Evolutionary conservation across 441 rosid species (phyloP).

Genomic region (Daphne laureola): DNA sequence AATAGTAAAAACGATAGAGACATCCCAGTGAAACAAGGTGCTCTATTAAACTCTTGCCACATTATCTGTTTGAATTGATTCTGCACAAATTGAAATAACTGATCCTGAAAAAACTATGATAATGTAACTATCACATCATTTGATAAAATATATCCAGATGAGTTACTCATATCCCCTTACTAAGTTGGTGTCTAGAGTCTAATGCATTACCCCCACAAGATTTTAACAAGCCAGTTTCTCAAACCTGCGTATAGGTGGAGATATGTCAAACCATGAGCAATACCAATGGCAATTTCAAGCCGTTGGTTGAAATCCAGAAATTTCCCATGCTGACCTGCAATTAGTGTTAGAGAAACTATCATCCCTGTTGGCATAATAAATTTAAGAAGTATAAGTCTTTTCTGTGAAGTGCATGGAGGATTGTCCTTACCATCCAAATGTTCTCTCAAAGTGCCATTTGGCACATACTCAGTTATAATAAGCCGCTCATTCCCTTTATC

Average conservation of each 20-base stretch:
- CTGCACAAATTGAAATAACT: too few species aligned
- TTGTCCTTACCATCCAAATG: slow-evolving; percentile 84
- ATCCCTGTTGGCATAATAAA: too few species aligned
- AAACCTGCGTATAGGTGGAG: slow-evolving; percentile 91
- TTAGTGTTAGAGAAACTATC: slow-evolving; percentile 11
- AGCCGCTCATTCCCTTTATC: slow-evolving; percentile 84
- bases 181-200: neutral
- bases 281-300: slow-evolving; percentile 82
- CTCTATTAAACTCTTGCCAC: too few species aligned
- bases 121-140: too few species aligned
- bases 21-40: too few species aligned
- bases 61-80: too few species aligned
- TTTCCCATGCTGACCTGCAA: slow-evolving; percentile 59
- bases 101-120: too few species aligned
- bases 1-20: too few species aligned
- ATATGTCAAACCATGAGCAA: slow-evolving; percentile 90
- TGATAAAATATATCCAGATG: too few species aligned
- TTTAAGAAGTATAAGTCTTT: slow-evolving; percentile 2
- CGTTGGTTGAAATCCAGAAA: slow-evolving; percentile 83
- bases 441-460: slow-evolving; percentile 90
- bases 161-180: neutral
- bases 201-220: too few species aligned
- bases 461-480: slow-evolving; percentile 82
- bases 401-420: neutral
- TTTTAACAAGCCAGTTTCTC: slow-evolving; percentile 2